These are phyloP conservation scores for Melastoma malabathricum DNA, from an alignment of 345 rosid species.

Conservation along the genomic window DNA sequence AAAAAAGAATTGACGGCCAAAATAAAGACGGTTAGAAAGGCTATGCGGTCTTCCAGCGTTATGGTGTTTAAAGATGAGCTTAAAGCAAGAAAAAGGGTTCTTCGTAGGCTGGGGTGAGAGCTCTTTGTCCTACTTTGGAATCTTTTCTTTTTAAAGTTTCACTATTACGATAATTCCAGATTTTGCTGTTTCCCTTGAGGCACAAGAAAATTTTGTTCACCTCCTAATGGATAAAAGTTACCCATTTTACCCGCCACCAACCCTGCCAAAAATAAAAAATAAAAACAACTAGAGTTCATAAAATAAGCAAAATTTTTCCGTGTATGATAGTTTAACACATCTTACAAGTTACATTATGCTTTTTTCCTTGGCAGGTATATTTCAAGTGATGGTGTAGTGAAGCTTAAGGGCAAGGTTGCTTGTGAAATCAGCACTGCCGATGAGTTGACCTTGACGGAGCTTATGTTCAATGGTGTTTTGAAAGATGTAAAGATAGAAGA, in stretches of 20 bases:
- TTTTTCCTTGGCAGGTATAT: conserved; percentile 19
- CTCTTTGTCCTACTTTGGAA: background rate
- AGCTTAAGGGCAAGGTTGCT: conserved; percentile 8
- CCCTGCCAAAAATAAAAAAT: too few relatives aligned
- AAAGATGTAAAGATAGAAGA: conserved; percentile 85
- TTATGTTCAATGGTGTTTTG: conserved; percentile 79
- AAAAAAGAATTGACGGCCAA: conserved; percentile 70
- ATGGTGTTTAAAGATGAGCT: conserved; percentile 98
- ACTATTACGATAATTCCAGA: background rate
- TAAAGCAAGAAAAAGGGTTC: conserved; percentile 88
- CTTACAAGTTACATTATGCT: too few relatives aligned
- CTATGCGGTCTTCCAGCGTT: conserved; percentile 55
- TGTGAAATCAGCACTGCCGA: conserved; percentile 95
- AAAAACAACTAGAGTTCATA: too few relatives aligned
- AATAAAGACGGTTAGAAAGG: conserved; percentile 68
- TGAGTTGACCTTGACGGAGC: conserved; percentile 84
- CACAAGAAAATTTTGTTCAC: too few relatives aligned
- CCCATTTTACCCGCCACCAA: too few relatives aligned
- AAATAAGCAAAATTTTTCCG: too few relatives aligned
- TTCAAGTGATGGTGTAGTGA: conserved; percentile 13
- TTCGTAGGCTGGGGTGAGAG: conserved; percentile 79
- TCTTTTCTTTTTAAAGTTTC: background rate
- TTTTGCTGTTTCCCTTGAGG: too few relatives aligned
- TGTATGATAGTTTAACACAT: too few relatives aligned
- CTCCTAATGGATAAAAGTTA: too few relatives aligned